Conservation (phyloP, 108 stramenopile species). For the Pseudonitzschia multiseries region DNA sequence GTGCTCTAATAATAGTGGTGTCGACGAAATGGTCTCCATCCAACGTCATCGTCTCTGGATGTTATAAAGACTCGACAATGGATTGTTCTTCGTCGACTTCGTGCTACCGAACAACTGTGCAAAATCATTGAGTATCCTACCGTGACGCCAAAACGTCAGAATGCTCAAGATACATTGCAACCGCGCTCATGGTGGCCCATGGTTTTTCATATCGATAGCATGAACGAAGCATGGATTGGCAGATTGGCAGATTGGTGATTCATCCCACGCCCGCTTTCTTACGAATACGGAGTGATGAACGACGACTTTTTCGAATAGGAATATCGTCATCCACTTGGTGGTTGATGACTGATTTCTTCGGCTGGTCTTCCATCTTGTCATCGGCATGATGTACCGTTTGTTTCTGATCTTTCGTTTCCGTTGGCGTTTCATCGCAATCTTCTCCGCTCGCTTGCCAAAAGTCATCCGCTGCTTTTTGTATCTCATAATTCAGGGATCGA, state of each 20-base stretch:
- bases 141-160: too few relatives aligned
- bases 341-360: background rate
- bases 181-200: too few relatives aligned
- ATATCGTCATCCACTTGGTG: background rate
- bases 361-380: background rate
- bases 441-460: constrained; percentile 9
- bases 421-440: background rate
- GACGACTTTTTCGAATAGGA: background rate
- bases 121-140: too few relatives aligned
- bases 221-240: too few relatives aligned
- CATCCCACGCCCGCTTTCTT: background rate
- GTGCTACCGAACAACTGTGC: too few relatives aligned
- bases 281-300: constrained; percentile 6
- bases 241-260: background rate
- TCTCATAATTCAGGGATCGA: background rate
- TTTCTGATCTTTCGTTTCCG: background rate
- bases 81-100: too few relatives aligned
- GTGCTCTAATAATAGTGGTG: too few relatives aligned
- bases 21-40: too few relatives aligned
- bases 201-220: too few relatives aligned
- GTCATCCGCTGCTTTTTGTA: background rate
- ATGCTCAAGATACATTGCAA: too few relatives aligned
- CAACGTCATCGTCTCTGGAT: too few relatives aligned
- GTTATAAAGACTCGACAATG: too few relatives aligned
- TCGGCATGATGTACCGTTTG: background rate